These are phyloP conservation scores for Nemania sp. DNA, from an alignment of 2,329 filamentous ascomycete species.

Conservation along the genomic window DNA sequence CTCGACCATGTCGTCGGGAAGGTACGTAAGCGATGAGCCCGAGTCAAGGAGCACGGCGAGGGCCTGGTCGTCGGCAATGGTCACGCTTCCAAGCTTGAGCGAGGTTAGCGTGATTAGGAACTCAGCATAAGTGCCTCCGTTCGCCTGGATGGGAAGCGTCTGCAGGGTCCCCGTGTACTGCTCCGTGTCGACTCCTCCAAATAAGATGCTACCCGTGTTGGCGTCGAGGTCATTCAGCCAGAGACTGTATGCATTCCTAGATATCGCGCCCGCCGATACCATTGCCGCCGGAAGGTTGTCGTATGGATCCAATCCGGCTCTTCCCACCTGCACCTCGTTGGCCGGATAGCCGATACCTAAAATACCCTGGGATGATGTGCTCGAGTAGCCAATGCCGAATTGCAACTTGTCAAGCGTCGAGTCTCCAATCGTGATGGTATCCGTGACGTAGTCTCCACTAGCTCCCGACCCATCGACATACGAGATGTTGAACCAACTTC, in stretches of 20 bases:
- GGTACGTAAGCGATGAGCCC: slow-evolving; percentile 74
- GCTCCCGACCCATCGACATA: slow-evolving; percentile 87
- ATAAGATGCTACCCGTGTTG: slow-evolving; percentile 75
- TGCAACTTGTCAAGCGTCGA: slow-evolving; percentile 68
- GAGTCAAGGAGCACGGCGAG: slow-evolving; percentile 78
- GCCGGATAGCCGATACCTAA: slow-evolving; percentile 84
- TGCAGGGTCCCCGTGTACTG: slow-evolving; percentile 72
- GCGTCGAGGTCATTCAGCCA: slow-evolving; percentile 80
- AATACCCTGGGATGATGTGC: slow-evolving; percentile 75
- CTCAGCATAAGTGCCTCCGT: slow-evolving; percentile 65
- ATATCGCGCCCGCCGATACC: slow-evolving; percentile 69
- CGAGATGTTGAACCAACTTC: slow-evolving; percentile 84
- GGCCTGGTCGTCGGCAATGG: slow-evolving; percentile 62
- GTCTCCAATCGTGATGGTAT: slow-evolving; percentile 73
- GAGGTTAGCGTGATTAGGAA: slow-evolving; percentile 77
- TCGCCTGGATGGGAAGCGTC: slow-evolving; percentile 74
- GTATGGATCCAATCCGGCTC: slow-evolving; percentile 67
- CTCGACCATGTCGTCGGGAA: slow-evolving; percentile 65
- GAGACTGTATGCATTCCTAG: slow-evolving; percentile 77
- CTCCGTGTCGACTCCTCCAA: slow-evolving; percentile 78
- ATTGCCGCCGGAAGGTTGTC: slow-evolving; percentile 76
- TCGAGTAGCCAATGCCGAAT: slow-evolving; percentile 78
- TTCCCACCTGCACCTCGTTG: slow-evolving; percentile 81
- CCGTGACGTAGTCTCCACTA: slow-evolving; percentile 81
- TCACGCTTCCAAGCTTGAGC: slow-evolving; percentile 59